Conservation (phyloP, 2,329 filamentous ascomycete species). For the Pseudocercospora eumusae region DNA sequence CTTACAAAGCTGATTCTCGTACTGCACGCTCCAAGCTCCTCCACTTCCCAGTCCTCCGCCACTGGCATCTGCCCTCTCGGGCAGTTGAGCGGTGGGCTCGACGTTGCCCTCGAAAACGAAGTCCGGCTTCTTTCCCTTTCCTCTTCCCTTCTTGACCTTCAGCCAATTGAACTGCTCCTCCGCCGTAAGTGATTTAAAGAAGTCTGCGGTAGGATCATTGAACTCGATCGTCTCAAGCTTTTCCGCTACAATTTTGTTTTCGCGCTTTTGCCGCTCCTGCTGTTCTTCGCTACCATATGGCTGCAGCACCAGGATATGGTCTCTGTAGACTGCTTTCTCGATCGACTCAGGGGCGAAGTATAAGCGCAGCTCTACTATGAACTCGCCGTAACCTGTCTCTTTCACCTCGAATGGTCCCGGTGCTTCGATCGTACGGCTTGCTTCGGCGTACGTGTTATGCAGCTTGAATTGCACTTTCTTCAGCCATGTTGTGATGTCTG, state of each 20-base stretch:
- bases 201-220: conserved; percentile 91
- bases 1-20: conserved; percentile 36
- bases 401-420: conserved; percentile 67
- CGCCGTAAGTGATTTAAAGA: conserved; percentile 82
- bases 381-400: conserved; percentile 97
- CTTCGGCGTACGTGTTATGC: conserved; percentile 93
- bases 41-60: conserved; percentile 65
- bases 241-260: conserved; percentile 70
- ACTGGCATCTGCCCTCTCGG: conserved; percentile 65
- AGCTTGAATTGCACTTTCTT: conserved; percentile 98
- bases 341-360: conserved; percentile 85
- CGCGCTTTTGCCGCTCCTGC: conserved; percentile 64
- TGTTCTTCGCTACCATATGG: conserved; percentile 81
- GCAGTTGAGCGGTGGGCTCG: conserved; percentile 70
- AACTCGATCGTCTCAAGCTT: conserved; percentile 93
- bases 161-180: conserved; percentile 62
- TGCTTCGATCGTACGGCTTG: conserved; percentile 78
- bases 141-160: conserved; percentile 59
- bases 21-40: conserved; percentile 52
- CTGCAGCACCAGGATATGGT: conserved; percentile 88
- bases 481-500: conserved; percentile 89
- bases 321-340: conserved; percentile 94
- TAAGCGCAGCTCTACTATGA: conserved; percentile 91
- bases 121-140: conserved; percentile 53
- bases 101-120: conserved; percentile 59